phyloP scores from a whole-genome alignment of 495 filamentous ascomycete genomes.

The Hypomontagnella monticulosa region DNA sequence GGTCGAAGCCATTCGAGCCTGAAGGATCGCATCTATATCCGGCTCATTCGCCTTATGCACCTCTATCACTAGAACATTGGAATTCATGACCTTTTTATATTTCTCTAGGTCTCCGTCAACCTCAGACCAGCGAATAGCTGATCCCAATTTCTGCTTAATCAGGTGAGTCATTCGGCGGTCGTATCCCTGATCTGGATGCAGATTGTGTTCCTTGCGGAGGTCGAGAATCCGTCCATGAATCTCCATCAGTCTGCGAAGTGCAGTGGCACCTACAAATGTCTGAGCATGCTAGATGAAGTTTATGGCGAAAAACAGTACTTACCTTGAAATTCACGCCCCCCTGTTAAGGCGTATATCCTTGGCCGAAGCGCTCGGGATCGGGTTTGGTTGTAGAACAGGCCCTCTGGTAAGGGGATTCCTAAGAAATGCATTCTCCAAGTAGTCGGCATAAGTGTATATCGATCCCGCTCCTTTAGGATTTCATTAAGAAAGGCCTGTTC shows the following conservation, averaged over 20 bases:
- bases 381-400: slow-evolving; percentile 38
- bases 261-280: slow-evolving; percentile 30
- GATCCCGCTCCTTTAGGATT: slow-evolving; percentile 38
- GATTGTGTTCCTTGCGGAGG: slow-evolving; percentile 24
- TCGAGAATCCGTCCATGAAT: slow-evolving; percentile 39
- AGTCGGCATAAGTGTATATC: slow-evolving; percentile 44
- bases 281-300: slow-evolving; percentile 4
- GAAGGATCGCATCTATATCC: slow-evolving; percentile 31
- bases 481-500: slow-evolving; percentile 43
- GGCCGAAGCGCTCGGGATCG: slow-evolving; percentile 31
- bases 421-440: slow-evolving; percentile 46
- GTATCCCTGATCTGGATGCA: background rate
- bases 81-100: slow-evolving; percentile 13
- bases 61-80: slow-evolving; percentile 35
- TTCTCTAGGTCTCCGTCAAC: slow-evolving; percentile 31
- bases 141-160: slow-evolving; percentile 20
- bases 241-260: slow-evolving; percentile 42
- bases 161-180: slow-evolving; percentile 21
- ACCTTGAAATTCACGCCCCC: slow-evolving; percentile 43
- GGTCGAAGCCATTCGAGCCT: slow-evolving; percentile 24
- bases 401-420: slow-evolving; percentile 43
- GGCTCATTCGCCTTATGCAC: slow-evolving; percentile 6
- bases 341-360: slow-evolving; percentile 39
- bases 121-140: slow-evolving; percentile 37
- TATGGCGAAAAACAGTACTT: background rate